Conservation (phyloP, 2,329 filamentous ascomycete species). For the Arthrobotrys entomopaga region DNA sequence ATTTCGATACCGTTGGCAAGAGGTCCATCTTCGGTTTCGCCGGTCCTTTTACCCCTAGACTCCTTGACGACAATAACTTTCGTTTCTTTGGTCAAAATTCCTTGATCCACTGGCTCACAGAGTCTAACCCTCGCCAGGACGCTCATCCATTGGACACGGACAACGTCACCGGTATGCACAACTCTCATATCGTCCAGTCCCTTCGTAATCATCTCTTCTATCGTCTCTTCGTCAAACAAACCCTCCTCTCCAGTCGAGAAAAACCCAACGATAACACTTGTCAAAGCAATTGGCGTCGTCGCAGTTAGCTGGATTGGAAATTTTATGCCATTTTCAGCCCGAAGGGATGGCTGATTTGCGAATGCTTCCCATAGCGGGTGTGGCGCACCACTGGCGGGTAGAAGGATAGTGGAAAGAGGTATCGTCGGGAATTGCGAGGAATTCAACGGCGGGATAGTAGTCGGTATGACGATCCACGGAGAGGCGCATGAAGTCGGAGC, state of each 20-base stretch:
- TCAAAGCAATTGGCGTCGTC: slow-evolving; percentile 46
- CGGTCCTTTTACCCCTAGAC: slow-evolving; percentile 27
- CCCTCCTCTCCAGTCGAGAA: slow-evolving; percentile 54
- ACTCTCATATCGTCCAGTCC: slow-evolving; percentile 78
- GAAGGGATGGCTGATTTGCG: slow-evolving; percentile 50
- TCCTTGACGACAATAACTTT: slow-evolving; percentile 76
- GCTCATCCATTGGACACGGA: slow-evolving; percentile 63
- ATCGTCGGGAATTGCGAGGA: slow-evolving; percentile 69
- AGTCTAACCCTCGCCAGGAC: slow-evolving; percentile 82
- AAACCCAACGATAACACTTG: slow-evolving; percentile 50
- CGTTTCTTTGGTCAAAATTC: slow-evolving; percentile 78
- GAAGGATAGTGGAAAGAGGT: slow-evolving; percentile 80
- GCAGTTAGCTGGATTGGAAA: slow-evolving; percentile 53
- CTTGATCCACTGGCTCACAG: slow-evolving; percentile 95
- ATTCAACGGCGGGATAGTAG: slow-evolving; percentile 67
- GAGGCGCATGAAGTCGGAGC: slow-evolving; percentile 68
- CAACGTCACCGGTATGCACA: slow-evolving; percentile 84
- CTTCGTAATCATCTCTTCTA: slow-evolving; percentile 73
- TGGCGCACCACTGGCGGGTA: slow-evolving; percentile 73
- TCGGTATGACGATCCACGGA: slow-evolving; percentile 85
- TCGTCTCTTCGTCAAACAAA: slow-evolving; percentile 59
- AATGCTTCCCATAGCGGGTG: slow-evolving; percentile 60
- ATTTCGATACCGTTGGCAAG: slow-evolving; percentile 62
- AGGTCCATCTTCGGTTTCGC: slow-evolving; percentile 63
- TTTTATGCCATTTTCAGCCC: slow-evolving; percentile 54